Conservation (phyloP, 495 filamentous ascomycete species). For the Hypoxylon fuscum region DNA sequence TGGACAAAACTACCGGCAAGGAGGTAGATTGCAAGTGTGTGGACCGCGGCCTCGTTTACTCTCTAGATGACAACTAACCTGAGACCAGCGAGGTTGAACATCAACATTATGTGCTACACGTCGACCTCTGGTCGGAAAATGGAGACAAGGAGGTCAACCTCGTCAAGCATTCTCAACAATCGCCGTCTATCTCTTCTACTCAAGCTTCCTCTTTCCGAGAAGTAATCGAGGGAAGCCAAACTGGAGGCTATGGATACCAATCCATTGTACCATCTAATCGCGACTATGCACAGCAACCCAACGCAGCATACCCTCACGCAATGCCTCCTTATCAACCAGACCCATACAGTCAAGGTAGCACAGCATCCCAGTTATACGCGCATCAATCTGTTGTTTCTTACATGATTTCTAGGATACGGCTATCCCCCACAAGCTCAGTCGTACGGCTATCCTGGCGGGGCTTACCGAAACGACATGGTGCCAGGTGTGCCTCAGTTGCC, state of each 20-base stretch:
- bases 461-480: constrained; percentile 42
- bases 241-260: constrained; percentile 42
- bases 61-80: constrained; percentile 27
- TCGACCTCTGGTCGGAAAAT: constrained; percentile 89
- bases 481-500: constrained; percentile 43
- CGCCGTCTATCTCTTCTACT: constrained; percentile 88
- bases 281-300: constrained; percentile 49
- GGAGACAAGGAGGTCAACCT: constrained; percentile 92
- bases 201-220: constrained; percentile 79
- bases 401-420: constrained; percentile 51
- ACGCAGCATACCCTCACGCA: constrained; percentile 45
- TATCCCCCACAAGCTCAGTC: constrained; percentile 43
- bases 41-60: constrained; percentile 8
- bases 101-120: constrained; percentile 89
- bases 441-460: constrained; percentile 43
- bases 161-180: constrained; percentile 85
- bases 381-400: constrained; percentile 21
- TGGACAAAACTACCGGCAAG: constrained; percentile 80
- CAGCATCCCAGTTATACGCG: constrained; percentile 31
- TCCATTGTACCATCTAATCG: constrained; percentile 49
- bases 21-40: constrained; percentile 90
- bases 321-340: constrained; percentile 52
- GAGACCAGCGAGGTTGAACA: constrained; percentile 70
- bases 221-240: constrained; percentile 44
- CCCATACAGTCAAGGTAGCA: constrained; percentile 48